Conservation (phyloP, 1,284 basidiomycete genomes). For the Ceratobasidium sp. region DNA sequence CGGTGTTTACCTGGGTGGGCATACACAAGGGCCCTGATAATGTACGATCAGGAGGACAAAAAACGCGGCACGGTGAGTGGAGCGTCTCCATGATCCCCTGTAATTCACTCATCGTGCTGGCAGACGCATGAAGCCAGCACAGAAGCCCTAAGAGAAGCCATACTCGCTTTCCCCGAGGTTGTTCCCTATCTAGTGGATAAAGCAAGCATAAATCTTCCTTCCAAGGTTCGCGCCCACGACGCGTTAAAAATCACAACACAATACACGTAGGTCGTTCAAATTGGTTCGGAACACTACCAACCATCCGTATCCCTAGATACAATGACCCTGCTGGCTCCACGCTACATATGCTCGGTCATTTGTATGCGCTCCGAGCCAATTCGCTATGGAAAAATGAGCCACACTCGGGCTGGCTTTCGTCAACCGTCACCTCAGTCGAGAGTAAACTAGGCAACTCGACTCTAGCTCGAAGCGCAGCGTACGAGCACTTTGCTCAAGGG, state of each 20-base stretch:
- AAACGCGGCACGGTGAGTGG: constrained; percentile 57
- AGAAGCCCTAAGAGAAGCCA: constrained; percentile 71
- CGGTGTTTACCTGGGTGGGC: constrained; percentile 78
- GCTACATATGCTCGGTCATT: constrained; percentile 73
- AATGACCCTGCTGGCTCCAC: constrained; percentile 43
- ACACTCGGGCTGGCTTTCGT: constrained; percentile 72
- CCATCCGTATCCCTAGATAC: constrained; percentile 44
- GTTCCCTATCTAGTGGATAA: constrained; percentile 84
- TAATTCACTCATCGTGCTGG: background rate
- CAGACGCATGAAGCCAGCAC: constrained; percentile 66
- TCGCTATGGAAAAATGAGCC: constrained; percentile 80
- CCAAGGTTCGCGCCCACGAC: constrained; percentile 61
- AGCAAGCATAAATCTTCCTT: constrained; percentile 70
- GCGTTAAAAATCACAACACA: constrained; percentile 76
- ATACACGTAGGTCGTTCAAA: constrained; percentile 57
- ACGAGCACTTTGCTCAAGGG: constrained; percentile 49
- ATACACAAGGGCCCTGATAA: constrained; percentile 75
- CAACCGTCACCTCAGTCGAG: constrained; percentile 56
- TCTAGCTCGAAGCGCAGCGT: constrained; percentile 50
- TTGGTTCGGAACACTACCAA: constrained; percentile 42
- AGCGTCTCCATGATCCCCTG: background rate
- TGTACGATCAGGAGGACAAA: constrained; percentile 64
- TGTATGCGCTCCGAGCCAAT: constrained; percentile 80
- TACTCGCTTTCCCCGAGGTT: constrained; percentile 78
- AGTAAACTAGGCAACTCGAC: constrained; percentile 49